Base-by-base conservation (phyloP, 805 yeast species). In the Pachysolen tannophilus region DNA sequence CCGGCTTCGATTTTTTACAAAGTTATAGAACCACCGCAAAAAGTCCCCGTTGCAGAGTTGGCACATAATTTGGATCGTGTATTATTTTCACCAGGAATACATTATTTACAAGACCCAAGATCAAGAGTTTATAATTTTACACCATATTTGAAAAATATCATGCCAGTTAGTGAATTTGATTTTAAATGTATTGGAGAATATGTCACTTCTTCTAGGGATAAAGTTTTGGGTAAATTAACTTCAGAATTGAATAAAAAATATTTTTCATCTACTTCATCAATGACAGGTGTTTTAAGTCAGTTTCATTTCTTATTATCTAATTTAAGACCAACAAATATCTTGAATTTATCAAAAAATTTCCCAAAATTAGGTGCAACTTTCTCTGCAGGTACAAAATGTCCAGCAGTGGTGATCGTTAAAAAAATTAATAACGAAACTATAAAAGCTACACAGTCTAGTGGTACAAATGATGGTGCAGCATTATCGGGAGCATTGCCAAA, bases 261-360 rank as follows among this genome's bases (percentile, higher is more conserved):
- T 50, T 73, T 71, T 39, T 82, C 94, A 2, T 86, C 96, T 1
- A 87, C 97, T 0, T 82, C 94, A 14, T 82, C 95, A 1, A 71
- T 90, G 83, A 88, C 97, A 0, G 67, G 78, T 1, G 58, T 78
- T 1, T 64, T 90, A 30, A 65, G 78, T 3, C 94, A 87, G 33
- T 61, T 90, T 39, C 96, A 92, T 56, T 67, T 65, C 40, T 58
- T 84, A 8, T 50, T 92, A 26, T 75, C 85, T 6, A 76, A 79
- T 46, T 65, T 62, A 40, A 62, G 83, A 35, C 72, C 70, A 2
- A 72, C 66, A n/a, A 69, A 63, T 50, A 62, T 69, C 10, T 54
- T 52, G 34, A 58, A 52, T 23, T 61, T 67, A 33, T 72, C 76
- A 2, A 65, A 58, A 43, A 51, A 58, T 36, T 75, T 66, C 50